These are phyloP conservation scores for Pseudocercospora fuligena DNA, from an alignment of 2,329 filamentous ascomycete genomes.

Conservation along the genomic window DNA sequence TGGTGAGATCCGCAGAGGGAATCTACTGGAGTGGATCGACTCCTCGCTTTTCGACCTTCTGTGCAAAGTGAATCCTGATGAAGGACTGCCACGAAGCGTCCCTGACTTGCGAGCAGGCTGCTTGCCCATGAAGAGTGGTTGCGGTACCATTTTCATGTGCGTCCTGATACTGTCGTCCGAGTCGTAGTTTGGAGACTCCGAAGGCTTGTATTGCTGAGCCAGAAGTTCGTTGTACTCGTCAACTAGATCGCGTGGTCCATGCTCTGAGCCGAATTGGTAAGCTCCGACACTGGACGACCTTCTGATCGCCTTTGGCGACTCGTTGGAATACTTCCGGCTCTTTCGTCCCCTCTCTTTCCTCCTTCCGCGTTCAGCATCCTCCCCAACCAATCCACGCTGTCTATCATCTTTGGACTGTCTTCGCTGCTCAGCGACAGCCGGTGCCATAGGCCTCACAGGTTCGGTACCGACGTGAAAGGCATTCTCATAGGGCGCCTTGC, in stretches of 20 bases:
- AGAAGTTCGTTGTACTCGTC: conserved; percentile 37
- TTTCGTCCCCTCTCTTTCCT: conserved; percentile 18
- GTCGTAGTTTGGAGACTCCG: conserved; percentile 13
- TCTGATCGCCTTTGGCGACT: background rate
- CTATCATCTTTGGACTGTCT: conserved; percentile 14
- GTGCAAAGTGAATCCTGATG: background rate
- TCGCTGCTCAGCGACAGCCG: conserved; percentile 8
- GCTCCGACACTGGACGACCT: background rate
- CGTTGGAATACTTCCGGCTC: background rate
- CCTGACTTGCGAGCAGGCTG: conserved; percentile 13
- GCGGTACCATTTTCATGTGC: conserved; percentile 42
- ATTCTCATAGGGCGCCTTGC: conserved; percentile 18
- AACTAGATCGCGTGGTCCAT: conserved; percentile 1
- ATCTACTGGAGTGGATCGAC: conserved; percentile 14
- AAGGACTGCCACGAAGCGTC: conserved; percentile 2
- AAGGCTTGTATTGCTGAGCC: conserved; percentile 25
- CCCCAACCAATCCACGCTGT: background rate
- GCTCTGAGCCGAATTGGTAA: background rate
- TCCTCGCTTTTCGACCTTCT: conserved; percentile 2
- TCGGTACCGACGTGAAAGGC: conserved; percentile 26
- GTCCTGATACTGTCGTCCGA: conserved; percentile 32
- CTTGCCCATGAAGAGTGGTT: conserved; percentile 37
- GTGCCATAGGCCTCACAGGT: conserved; percentile 25
- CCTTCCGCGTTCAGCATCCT: conserved; percentile 28
- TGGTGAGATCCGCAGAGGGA: conserved; percentile 30